phyloP scores from a whole-genome alignment of 306 rosid species.

The Senna tora region DNA sequence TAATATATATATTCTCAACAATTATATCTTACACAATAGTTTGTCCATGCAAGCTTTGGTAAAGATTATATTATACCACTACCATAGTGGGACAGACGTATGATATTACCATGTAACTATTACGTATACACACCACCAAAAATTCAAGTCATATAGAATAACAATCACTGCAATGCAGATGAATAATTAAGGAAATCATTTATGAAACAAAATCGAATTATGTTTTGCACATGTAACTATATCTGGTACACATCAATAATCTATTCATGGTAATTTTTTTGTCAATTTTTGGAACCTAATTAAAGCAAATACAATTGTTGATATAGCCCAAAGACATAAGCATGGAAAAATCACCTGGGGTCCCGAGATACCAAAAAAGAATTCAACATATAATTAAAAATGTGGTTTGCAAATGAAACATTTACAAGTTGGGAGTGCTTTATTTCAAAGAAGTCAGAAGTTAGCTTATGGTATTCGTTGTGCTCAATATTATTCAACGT shows the following conservation, averaged over 20 bases:
- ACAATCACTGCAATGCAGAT: neutral
- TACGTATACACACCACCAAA: neutral
- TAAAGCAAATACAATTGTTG: conserved; percentile 3
- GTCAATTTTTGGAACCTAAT: neutral
- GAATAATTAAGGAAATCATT: conserved; percentile 2
- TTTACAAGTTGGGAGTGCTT: neutral
- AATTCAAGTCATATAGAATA: conserved; percentile 3
- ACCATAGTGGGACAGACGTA: neutral
- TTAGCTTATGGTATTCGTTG: conserved; percentile 3
- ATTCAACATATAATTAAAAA: neutral
- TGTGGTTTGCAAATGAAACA: neutral
- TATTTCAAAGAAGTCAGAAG: conserved; percentile 18
- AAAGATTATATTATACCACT: neutral
- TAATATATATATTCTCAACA: neutral
- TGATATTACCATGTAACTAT: neutral
- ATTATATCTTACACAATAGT: neutral
- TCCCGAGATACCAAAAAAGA: neutral
- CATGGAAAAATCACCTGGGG: neutral
- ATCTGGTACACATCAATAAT: neutral
- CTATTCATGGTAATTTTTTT: neutral
- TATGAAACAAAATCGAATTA: conserved; percentile 11
- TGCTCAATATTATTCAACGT: neutral
- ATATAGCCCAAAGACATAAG: conserved; percentile 8
- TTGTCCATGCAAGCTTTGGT: neutral
- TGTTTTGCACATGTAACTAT: neutral